These are phyloP conservation scores for Agaricus subrufescens DNA, from an alignment of 768 basidiomycete species.

Conservation along the genomic window DNA sequence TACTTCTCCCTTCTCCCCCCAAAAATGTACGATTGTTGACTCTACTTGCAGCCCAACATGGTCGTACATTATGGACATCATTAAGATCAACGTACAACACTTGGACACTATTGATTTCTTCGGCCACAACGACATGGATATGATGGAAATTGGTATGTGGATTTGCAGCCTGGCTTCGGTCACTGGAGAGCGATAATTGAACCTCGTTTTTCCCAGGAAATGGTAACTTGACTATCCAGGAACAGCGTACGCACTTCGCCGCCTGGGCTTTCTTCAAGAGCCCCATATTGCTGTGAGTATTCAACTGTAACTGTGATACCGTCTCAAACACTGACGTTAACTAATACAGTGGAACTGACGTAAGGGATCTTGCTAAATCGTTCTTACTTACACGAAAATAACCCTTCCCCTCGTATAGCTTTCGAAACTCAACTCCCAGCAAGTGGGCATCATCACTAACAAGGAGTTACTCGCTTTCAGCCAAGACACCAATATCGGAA, in stretches of 20 bases:
- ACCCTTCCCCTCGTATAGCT: slow-evolving; percentile 26
- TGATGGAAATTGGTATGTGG: slow-evolving; percentile 18
- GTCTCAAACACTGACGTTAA: background rate
- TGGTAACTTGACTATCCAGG: slow-evolving; percentile 41
- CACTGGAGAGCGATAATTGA: background rate
- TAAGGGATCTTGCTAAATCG: slow-evolving; percentile 14
- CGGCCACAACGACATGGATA: slow-evolving; percentile 10
- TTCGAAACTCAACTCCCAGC: slow-evolving; percentile 30
- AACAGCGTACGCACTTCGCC: slow-evolving; percentile 55
- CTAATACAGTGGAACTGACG: slow-evolving; percentile 31
- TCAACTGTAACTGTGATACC: background rate
- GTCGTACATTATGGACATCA: slow-evolving; percentile 44
- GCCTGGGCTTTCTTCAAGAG: slow-evolving; percentile 56
- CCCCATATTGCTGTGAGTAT: slow-evolving; percentile 43
- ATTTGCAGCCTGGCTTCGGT: no score
- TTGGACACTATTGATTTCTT: slow-evolving; percentile 10
- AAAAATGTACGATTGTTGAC: background rate
- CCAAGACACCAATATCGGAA: slow-evolving; percentile 42
- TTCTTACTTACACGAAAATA: slow-evolving; percentile 3
- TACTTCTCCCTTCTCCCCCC: background rate
- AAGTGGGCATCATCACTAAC: slow-evolving; percentile 47
- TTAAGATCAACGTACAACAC: slow-evolving; percentile 33
- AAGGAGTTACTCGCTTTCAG: slow-evolving; percentile 49
- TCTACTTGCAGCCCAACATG: slow-evolving; percentile 33
- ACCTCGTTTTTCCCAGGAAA: slow-evolving; percentile 28